These are phyloP conservation scores for Globisporangium iwayamae DNA, from an alignment of 352 stramenopile genomes.

Conservation along the genomic window DNA sequence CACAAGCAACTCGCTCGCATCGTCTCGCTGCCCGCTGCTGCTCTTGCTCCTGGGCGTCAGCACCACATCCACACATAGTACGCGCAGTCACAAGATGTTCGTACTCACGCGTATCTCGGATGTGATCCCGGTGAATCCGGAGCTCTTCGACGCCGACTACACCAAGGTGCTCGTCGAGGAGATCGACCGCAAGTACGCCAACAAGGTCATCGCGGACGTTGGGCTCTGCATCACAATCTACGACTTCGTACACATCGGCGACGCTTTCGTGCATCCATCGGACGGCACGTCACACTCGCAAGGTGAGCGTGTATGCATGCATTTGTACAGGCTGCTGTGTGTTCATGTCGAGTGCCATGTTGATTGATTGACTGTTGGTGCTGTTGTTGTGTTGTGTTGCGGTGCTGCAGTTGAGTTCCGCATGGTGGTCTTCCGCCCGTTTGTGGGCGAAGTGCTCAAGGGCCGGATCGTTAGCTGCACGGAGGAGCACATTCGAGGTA, in stretches of 20 bases:
- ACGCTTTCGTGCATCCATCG: conserved; percentile 80
- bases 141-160: conserved; percentile 82
- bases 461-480: conserved; percentile 87
- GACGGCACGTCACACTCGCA: conserved; percentile 87
- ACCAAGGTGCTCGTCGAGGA: conserved; percentile 84
- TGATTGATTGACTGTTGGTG: not conserved
- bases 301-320: conserved; percentile 20
- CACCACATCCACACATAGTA: not conserved
- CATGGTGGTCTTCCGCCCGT: conserved; percentile 87
- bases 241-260: conserved; percentile 86
- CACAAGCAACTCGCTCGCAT: not conserved
- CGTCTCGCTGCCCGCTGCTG: not conserved
- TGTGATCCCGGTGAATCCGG: conserved; percentile 77
- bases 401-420: conserved; percentile 72
- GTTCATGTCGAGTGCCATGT: not conserved
- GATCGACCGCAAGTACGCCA: conserved; percentile 89
- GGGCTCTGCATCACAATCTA: conserved; percentile 87
- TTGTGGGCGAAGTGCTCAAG: conserved; percentile 87
- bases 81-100: conserved; percentile 46
- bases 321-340: not conserved
- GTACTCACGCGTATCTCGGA: conserved; percentile 83
- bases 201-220: conserved; percentile 87
- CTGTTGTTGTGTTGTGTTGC: not conserved
- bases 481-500: conserved; percentile 84
- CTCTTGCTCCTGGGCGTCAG: not conserved